Evolutionary conservation across 176 grass and related monocot species (phyloP), one percentile per base, ranked within the genome.

Genomic region (Cenchrus purpureus): DNA sequence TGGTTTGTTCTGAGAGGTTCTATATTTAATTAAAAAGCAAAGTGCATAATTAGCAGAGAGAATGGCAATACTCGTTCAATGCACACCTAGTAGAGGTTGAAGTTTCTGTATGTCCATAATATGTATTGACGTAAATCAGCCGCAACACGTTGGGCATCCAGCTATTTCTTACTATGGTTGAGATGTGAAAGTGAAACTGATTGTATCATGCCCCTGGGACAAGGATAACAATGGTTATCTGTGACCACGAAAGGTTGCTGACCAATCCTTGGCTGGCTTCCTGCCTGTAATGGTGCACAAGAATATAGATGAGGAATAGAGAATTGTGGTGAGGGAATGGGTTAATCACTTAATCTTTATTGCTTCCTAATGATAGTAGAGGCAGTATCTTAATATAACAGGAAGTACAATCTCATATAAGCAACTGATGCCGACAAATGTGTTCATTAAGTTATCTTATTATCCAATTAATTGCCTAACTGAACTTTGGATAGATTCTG

Each of bases 151-250:
- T 1, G 0, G 53, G 57, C 34, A 78, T 64, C 15, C 86, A 79
- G 8, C 74, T 83, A 65, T 58, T 78, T 65, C 25, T 49, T 15
- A 50, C 8, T 75, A 29, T 59, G 61, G 50, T 75, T 80, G 78
- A 81, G 61, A 42, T 1, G 31, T 67, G 28, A 14, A 67, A 66
- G 16, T 34, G 29, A 80, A 51, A 32, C 31, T 32, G 31, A 32
- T 32, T 80, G 22, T 10, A 14, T 31, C 48, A 31, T 12, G 12
- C 28, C 48, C 22, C 46, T 52, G 46, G 46, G 71, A 73, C 22
- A 73, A 52, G 70, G 71, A 73, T 52, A 13, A 50, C 22, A 73
- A 52, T 5, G 14, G 49, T 46, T 51, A 51, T 12, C 46, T 16
- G n/a, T 31, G 22, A 73, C 46, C 9, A 12, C 16, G 13, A 73